Evolutionary conservation across 176 grass and related monocot genomes (phyloP).

Genomic region (Eremochloa ophiuroides): DNA sequence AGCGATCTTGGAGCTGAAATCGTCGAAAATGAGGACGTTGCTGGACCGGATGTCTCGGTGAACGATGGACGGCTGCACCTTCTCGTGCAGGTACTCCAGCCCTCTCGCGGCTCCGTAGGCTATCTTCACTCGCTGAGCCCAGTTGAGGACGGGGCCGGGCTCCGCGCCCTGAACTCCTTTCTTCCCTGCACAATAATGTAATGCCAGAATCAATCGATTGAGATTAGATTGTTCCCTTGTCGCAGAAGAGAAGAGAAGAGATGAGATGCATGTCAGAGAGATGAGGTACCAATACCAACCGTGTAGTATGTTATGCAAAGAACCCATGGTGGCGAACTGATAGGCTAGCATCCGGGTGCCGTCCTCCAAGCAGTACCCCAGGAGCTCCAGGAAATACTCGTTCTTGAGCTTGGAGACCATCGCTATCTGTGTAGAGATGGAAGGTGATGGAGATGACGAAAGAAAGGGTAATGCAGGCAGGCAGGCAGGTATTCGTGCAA

Average conservation of each 20-base stretch:
- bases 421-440: slow-evolving; percentile 58
- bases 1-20: slow-evolving; percentile 57
- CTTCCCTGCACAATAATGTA: slow-evolving; percentile 36
- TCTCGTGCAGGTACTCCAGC: slow-evolving; percentile 84
- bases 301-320: slow-evolving; percentile 78
- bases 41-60: slow-evolving; percentile 85
- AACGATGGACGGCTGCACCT: slow-evolving; percentile 73
- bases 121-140: slow-evolving; percentile 70
- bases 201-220: background rate
- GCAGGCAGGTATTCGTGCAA: background rate
- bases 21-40: slow-evolving; percentile 76
- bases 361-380: slow-evolving; percentile 71
- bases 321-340: slow-evolving; percentile 64
- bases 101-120: slow-evolving; percentile 75
- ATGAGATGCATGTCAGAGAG: too few species aligned
- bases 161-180: slow-evolving; percentile 82
- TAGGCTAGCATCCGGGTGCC: slow-evolving; percentile 61
- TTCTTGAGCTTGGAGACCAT: slow-evolving; percentile 89
- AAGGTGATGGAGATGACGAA: background rate
- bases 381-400: slow-evolving; percentile 63
- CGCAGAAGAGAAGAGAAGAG: too few species aligned
- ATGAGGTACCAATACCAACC: slow-evolving; percentile 16
- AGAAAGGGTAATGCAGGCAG: too few species aligned
- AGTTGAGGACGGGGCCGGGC: slow-evolving; percentile 60
- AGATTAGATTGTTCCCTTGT: too few species aligned